Conservation (phyloP, 2,329 filamentous ascomycete species). For the Penicillium paneum region DNA sequence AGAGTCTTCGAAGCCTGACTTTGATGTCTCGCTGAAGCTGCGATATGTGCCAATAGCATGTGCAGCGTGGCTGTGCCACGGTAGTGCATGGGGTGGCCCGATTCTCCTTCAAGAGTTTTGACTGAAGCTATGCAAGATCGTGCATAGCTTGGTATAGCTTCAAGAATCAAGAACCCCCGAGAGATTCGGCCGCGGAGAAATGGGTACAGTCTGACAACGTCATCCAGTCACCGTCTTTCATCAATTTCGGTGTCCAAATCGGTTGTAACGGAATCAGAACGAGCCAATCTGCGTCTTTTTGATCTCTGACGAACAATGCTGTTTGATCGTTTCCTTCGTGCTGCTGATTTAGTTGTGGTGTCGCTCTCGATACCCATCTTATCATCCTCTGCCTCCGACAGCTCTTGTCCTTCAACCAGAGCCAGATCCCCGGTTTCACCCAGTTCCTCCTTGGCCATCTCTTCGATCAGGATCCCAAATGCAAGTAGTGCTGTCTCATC, state of each 20-base stretch:
- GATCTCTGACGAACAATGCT: slow-evolving; percentile 17
- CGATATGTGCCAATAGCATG: slow-evolving; percentile 5
- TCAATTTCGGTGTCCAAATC: slow-evolving; percentile 26
- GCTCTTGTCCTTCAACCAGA: slow-evolving; percentile 50
- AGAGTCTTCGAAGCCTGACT: background rate
- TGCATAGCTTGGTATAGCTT: background rate
- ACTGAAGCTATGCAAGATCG: background rate
- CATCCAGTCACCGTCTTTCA: slow-evolving; percentile 3
- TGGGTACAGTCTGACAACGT: background rate
- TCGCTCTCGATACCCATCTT: slow-evolving; percentile 1
- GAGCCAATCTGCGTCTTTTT: slow-evolving; percentile 28
- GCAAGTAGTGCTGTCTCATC: slow-evolving; percentile 62
- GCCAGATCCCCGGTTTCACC: slow-evolving; percentile 58
- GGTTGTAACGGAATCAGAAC: slow-evolving; percentile 15
- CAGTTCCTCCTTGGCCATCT: slow-evolving; percentile 51
- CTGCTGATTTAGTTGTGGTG: slow-evolving; percentile 4
- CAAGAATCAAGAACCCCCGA: background rate
- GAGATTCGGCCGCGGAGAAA: background rate
- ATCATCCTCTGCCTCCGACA: slow-evolving; percentile 22
- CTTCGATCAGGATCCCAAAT: slow-evolving; percentile 59
- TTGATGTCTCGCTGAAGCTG: background rate
- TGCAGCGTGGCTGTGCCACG: slow-evolving; percentile 4
- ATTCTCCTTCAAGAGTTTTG: background rate
- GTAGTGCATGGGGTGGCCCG: background rate
- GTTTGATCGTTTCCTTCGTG: slow-evolving; percentile 5